Evolutionary conservation across 2,329 filamentous ascomycete species (phyloP).

Genomic region (Neofusicoccum sp.): DNA sequence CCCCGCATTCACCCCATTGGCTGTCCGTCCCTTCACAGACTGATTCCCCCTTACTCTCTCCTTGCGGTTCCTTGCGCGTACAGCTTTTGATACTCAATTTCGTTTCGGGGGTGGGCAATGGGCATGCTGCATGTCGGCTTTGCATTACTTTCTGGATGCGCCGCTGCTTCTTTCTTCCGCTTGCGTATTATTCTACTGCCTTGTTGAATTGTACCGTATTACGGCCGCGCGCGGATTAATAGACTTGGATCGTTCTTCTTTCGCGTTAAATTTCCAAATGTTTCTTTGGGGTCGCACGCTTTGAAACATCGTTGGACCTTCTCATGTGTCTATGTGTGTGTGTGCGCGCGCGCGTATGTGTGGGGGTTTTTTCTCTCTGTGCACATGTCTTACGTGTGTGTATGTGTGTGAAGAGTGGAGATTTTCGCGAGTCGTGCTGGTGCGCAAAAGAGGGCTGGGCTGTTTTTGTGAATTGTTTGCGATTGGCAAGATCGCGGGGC

Average conservation of each 20-base stretch:
- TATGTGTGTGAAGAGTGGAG: no score
- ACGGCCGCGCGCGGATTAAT: slow-evolving; percentile 9
- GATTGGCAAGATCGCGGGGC: no score
- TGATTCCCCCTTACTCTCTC: neutral
- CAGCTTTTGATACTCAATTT: neutral
- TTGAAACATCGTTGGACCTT: neutral
- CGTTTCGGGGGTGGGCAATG: neutral
- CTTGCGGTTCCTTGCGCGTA: neutral
- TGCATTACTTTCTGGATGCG: neutral
- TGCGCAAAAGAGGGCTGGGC: no score
- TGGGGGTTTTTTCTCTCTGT: no score
- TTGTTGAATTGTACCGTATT: slow-evolving; percentile 5
- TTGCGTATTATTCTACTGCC: neutral
- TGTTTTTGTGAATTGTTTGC: no score
- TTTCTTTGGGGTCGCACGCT: neutral
- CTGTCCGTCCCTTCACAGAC: neutral
- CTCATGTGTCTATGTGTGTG: neutral
- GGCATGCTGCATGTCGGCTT: slow-evolving; percentile 1
- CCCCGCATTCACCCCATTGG: slow-evolving; percentile 1
- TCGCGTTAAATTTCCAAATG: neutral
- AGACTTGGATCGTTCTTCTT: neutral
- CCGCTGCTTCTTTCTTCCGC: neutral
- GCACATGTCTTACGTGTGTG: no score
- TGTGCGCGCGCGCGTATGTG: neutral
- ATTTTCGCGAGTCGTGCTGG: no score